Evolutionary conservation across 768 basidiomycete genomes (phyloP).

Genomic region (Cystobasidium tubakii): DNA sequence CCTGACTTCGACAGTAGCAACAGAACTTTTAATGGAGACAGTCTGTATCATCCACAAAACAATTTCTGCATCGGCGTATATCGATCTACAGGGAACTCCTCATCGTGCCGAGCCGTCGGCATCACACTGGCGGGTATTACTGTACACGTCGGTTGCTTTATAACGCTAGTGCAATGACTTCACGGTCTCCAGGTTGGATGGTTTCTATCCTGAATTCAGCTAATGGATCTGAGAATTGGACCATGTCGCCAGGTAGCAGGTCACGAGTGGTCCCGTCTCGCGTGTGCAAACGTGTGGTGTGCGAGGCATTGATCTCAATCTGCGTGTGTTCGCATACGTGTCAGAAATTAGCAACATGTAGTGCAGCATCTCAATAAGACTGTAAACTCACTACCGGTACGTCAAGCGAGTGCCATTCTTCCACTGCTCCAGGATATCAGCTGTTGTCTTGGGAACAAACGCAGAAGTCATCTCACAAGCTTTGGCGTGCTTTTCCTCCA

Average conservation of each 20-base stretch:
- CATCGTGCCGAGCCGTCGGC: too few relatives aligned
- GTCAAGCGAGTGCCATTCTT: background rate
- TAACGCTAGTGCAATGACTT: background rate
- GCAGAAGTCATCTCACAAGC: background rate
- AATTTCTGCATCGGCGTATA: too few relatives aligned
- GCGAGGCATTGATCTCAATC: background rate
- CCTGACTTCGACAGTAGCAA: too few relatives aligned
- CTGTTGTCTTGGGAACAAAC: background rate
- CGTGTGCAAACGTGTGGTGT: background rate
- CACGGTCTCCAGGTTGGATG: background rate
- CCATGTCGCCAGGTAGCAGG: constrained; percentile 1
- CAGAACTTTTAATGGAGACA: too few relatives aligned
- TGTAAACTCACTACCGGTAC: background rate
- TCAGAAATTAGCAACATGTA: background rate
- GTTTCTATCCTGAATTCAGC: constrained; percentile 5
- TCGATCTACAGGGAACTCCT: too few relatives aligned
- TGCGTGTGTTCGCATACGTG: background rate
- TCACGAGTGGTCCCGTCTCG: background rate
- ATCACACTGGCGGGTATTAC: too few relatives aligned
- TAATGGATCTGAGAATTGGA: background rate
- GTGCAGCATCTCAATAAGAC: too few relatives aligned
- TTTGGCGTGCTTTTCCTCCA: constrained; percentile 1
- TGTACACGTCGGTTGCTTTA: too few relatives aligned
- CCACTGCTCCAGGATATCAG: background rate
- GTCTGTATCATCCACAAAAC: too few relatives aligned